Evolutionary conservation across 768 basidiomycete species (phyloP).

Genomic region (Pisolithus orientalis): DNA sequence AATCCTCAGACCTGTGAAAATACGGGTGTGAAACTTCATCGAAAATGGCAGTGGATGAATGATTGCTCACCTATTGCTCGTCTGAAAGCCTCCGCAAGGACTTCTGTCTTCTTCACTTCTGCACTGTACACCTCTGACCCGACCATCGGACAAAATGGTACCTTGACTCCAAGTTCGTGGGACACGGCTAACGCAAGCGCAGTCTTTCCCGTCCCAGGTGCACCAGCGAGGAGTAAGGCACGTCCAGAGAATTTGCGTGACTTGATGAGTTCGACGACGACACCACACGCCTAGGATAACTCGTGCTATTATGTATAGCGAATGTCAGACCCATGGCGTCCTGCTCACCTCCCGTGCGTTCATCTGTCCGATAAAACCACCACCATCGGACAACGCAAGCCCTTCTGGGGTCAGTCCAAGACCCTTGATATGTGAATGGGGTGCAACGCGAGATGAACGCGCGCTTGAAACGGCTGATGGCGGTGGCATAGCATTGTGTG

Average conservation of each 20-base stretch:
- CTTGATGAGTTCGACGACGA: conserved; percentile 84
- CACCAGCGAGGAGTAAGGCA: conserved; percentile 87
- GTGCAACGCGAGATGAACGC: conserved; percentile 74
- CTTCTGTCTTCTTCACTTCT: conserved; percentile 99
- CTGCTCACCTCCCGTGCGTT: conserved; percentile 79
- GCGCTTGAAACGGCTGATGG: conserved; percentile 55
- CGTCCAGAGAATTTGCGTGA: conserved; percentile 92
- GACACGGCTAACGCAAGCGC: conserved; percentile 93
- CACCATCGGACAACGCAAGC: conserved; percentile 58
- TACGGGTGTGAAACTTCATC: neutral
- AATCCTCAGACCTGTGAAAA: conserved; percentile 69
- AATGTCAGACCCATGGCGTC: neutral
- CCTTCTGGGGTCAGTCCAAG: conserved; percentile 87
- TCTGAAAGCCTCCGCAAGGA: conserved; percentile 89
- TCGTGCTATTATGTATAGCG: neutral
- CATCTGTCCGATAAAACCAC: conserved; percentile 88
- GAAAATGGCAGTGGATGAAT: neutral
- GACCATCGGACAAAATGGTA: conserved; percentile 98
- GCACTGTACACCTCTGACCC: conserved; percentile 95
- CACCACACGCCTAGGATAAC: conserved; percentile 71
- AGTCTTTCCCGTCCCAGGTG: conserved; percentile 97
- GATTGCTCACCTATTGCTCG: conserved; percentile 81
- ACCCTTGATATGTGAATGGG: conserved; percentile 96
- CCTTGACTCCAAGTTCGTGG: conserved; percentile 90
- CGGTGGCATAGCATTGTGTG: conserved; percentile 69